Evolutionary conservation across 1,284 basidiomycete genomes (phyloP), one percentile per base, ranked within the genome.

Genomic region (Apiotrichum siamense): DNA sequence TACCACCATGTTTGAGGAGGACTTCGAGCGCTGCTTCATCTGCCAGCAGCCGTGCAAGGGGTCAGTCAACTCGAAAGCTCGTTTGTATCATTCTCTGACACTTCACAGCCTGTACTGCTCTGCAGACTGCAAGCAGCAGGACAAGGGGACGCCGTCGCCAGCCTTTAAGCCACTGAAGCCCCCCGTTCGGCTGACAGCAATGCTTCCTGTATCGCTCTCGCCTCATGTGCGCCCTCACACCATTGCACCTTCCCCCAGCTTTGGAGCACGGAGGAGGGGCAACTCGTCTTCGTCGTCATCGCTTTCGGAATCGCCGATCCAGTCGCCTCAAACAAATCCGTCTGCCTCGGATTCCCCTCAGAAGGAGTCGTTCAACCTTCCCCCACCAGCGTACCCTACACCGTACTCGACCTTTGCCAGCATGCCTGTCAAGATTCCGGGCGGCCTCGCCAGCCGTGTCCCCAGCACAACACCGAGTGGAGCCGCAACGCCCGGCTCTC

Each of bases 51-150:
- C 67, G 27, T 66, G 61, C 55, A 66, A 64, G 54, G 69, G 67
- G 44, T 45, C 24, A 45, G 44, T 45, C 13, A 18, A 7, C 63
- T 66, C 45, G 63, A 64, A 53, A 13, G 4, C 9, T 1, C 29
- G 4, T 12, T 3, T 23, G 21, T 15, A 9, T n/a, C 21, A 3
- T 25, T 15, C 20, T 3, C 53, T 46, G 18, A 54, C 31, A 35
- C 26, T 37, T 41, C 52, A 70, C 66, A n/a, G n/a, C n/a, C 61
- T 72, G 29, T 72, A 70, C 59, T 72, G 70, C 62, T 72, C 70
- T 2, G 59, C 63, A 3, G 63, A 67, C 41, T 72, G 70, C 57
- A 56, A 63, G 25, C 56, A 59, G 29, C 62, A 64, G 50, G 70
- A 72, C 58, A 65, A 63, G 55, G 68, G 68, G 23, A 58, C 60